Percentiles rank a stretch among this genome's conserved stretches.
Evolutionary conservation across 1,284 basidiomycete genomes (phyloP).

Genomic region (Albatrellus sp.): DNA sequence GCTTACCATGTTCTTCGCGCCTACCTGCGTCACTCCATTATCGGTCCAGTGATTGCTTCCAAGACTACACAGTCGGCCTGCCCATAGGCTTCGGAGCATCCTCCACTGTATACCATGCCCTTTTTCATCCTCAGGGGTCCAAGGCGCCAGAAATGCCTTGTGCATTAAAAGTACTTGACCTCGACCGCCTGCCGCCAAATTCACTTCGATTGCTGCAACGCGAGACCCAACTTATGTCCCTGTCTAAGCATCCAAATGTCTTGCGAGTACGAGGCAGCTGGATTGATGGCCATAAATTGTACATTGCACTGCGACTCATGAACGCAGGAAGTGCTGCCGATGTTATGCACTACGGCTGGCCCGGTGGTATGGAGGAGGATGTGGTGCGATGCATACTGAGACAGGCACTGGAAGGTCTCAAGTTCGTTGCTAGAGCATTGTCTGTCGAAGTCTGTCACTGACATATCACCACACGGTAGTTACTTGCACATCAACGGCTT

Average conservation of each 20-base stretch:
- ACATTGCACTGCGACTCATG: slow-evolving; percentile 85
- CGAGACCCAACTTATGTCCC: slow-evolving; percentile 85
- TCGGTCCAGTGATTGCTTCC: slow-evolving; percentile 40
- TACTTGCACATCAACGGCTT: slow-evolving; percentile 84
- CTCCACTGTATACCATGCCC: slow-evolving; percentile 74
- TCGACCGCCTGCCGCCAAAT: slow-evolving; percentile 61
- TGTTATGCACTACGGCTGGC: slow-evolving; percentile 75
- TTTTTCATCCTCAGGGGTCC: slow-evolving; percentile 34
- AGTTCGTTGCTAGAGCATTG: slow-evolving; percentile 32
- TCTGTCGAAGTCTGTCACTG: not conserved
- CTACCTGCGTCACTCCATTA: slow-evolving; percentile 3
- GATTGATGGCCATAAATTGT: slow-evolving; percentile 73
- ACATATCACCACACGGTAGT: slow-evolving; percentile 21
- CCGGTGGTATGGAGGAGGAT: slow-evolving; percentile 79
- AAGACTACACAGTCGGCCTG: slow-evolving; percentile 62
- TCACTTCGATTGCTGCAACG: slow-evolving; percentile 62
- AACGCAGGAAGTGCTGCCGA: slow-evolving; percentile 78
- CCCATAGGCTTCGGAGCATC: slow-evolving; percentile 82
- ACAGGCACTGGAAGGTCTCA: slow-evolving; percentile 74
- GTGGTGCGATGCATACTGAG: slow-evolving; percentile 74
- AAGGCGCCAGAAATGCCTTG: slow-evolving; percentile 35
- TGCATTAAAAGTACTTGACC: slow-evolving; percentile 81
- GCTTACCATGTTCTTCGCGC: not conserved
- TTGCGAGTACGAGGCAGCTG: slow-evolving; percentile 82
- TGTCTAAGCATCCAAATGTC: slow-evolving; percentile 89